Base-by-base conservation (phyloP, 805 yeast species). In the Huiozyma sinensis region DNA sequence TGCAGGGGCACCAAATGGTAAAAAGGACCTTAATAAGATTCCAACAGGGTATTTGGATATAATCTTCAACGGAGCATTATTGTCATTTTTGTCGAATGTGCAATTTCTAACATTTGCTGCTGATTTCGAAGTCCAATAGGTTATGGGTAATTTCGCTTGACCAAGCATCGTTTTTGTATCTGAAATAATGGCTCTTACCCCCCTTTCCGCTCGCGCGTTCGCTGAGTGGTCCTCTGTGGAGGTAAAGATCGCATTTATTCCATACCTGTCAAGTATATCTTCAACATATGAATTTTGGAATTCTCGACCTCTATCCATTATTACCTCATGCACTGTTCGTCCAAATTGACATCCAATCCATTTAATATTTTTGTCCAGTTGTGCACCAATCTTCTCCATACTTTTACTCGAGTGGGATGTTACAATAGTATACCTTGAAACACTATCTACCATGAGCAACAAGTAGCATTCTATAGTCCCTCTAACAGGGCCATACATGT, bases 371-470 rank as follows among this genome's bases (percentile, higher is more conserved):
- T 32, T 28, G 13, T 24, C 28, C 5, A 45, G 24, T 40, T 40
- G 48, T 7, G n/a, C 3, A 6, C 13, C 6, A 24, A 42, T 42
- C 7, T 10, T 28, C 5, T 17, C 28, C n/a, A 30, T n/a, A 11
- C 28, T 13, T 33, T 43, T 40, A 10, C 8, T 6, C 6, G 24
- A 12, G 30, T 47, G 49, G 6, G 40, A 31, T 3, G 42, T 36
- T 6, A 13, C 28, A 9, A 47, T 39, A 13, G 29, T 38, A 32
- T 31, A 44, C 36, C 42, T 34, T 6, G 49, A 44, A 5, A 44
- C 44, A 41, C 28, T 46, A 36, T 44, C 47, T 10, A 47, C 42
- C 49, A 44, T 47, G n/a, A 47, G 1, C 5, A 44, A 10, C 34
- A 47, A 10, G 33, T 47, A 44, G 6, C 30, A 29, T 7, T 36